Conservation (phyloP, 495 filamentous ascomycete genomes). For the Tuber magnatum region DNA sequence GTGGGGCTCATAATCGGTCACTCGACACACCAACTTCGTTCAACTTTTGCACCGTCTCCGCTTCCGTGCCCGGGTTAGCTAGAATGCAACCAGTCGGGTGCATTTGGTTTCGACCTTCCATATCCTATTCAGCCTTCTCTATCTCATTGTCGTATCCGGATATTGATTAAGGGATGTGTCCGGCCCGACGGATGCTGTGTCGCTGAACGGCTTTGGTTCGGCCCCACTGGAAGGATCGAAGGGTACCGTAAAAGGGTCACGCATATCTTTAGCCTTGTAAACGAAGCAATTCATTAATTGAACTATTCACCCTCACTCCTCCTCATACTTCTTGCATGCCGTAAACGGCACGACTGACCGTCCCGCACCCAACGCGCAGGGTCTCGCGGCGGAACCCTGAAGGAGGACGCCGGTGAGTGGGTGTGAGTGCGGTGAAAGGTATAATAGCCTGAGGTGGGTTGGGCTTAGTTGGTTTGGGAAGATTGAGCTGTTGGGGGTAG, state of each 20-base stretch:
- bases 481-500: neutral
- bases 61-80: neutral
- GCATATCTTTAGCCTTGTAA: neutral
- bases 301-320: neutral
- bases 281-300: neutral
- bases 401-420: neutral
- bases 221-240: neutral
- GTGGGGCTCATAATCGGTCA: too few species aligned
- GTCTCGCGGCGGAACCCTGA: neutral
- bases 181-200: neutral
- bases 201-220: neutral
- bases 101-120: too few species aligned
- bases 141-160: neutral
- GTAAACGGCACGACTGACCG: neutral
- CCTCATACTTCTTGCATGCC: neutral
- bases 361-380: neutral
- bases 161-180: neutral
- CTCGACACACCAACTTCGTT: neutral
- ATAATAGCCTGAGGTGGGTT: neutral
- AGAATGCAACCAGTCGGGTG: neutral
- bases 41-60: neutral
- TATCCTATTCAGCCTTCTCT: neutral
- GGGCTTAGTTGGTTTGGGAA: neutral
- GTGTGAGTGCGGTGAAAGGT: neutral
- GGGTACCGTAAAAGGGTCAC: neutral